Evolutionary conservation across 2,329 filamentous ascomycete species (phyloP).

Genomic region (Aspergillus fischeri): DNA sequence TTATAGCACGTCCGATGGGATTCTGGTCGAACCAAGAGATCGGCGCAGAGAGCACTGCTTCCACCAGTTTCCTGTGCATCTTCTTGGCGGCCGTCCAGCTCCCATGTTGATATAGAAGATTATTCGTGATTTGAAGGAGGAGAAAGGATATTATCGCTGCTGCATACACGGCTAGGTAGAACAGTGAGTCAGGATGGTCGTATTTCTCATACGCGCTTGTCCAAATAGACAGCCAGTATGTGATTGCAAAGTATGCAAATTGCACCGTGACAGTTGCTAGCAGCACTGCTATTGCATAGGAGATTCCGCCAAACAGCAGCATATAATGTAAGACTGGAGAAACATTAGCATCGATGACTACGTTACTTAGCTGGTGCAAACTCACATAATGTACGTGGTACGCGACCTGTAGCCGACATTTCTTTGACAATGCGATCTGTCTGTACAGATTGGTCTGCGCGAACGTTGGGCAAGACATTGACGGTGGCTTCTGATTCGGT

Average conservation of each 20-base stretch:
- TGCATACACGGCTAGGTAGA: constrained; percentile 54
- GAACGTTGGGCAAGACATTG: not conserved
- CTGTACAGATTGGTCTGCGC: constrained; percentile 6
- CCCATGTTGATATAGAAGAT: constrained; percentile 49
- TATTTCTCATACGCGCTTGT: constrained; percentile 19
- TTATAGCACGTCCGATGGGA: constrained; percentile 44
- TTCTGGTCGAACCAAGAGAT: constrained; percentile 56
- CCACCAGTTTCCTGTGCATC: constrained; percentile 52
- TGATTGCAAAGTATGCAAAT: constrained; percentile 24
- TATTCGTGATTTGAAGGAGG: constrained; percentile 19
- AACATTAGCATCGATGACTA: not conserved
- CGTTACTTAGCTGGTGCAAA: not conserved
- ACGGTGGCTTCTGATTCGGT: constrained; percentile 5
- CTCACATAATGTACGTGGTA: constrained; percentile 22
- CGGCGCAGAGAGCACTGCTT: constrained; percentile 51
- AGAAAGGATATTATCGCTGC: constrained; percentile 39
- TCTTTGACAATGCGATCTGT: constrained; percentile 17
- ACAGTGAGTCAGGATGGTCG: constrained; percentile 23
- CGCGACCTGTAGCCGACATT: constrained; percentile 18
- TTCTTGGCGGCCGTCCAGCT: constrained; percentile 54
- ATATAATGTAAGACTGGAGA: constrained; percentile 21
- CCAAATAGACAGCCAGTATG: constrained; percentile 30
- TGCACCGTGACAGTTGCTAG: constrained; percentile 20
- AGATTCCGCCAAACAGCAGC: constrained; percentile 21
- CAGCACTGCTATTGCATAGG: constrained; percentile 18